Evolutionary conservation across 2,329 filamentous ascomycete genomes (phyloP), one percentile per base, ranked within the genome.

Genomic region (Colletotrichum filicis): DNA sequence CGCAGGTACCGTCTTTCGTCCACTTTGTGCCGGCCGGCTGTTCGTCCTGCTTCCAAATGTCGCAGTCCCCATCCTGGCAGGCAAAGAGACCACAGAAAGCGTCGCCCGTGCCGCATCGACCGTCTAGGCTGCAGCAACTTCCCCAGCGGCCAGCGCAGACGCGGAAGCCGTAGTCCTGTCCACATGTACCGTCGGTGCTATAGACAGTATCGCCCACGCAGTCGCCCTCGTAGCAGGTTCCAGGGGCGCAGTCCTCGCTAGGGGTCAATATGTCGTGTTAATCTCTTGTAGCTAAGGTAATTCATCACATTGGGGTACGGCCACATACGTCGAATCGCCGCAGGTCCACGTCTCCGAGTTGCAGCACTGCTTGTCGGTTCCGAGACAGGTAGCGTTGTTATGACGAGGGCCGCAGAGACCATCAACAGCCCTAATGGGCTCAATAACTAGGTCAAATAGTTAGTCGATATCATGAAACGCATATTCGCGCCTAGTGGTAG

Each of bases 141-240:
- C 80, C 80, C 79, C 78, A 81, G 74, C 76, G 76, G 14, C 79
- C 80, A 3, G 74, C 79, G 65, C 82, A 85, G 22, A 76, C 56
- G 7, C 75, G 78, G 56, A 76, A 74, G 26, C 78, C 78, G 74
- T 83, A 66, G 3, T 30, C 76, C 22, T 4, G 70, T 68, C 82
- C 82, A 71, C 81, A 84, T 5, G 67, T 80, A 19, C 82, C 83
- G 71, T 83, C 80, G 2, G 77, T 80, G 28, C 77, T 80, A 57
- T 78, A 84, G 24, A 76, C 68, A 8, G 24, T 52, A 70, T 78
- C 77, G 19, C 81, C 81, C 3, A 12, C 12, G 71, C 81, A 83
- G 9, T 56, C 65, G 37, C 80, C 82, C 42, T 80, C 78, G 71
- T 79, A 82, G 75, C 81, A 83, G 46, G 76, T 82, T 14, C 80